Evolutionary conservation across 2,329 filamentous ascomycete species (phyloP), one percentile per base, ranked within the genome.

Genomic region (Parastagonospora nodorum): DNA sequence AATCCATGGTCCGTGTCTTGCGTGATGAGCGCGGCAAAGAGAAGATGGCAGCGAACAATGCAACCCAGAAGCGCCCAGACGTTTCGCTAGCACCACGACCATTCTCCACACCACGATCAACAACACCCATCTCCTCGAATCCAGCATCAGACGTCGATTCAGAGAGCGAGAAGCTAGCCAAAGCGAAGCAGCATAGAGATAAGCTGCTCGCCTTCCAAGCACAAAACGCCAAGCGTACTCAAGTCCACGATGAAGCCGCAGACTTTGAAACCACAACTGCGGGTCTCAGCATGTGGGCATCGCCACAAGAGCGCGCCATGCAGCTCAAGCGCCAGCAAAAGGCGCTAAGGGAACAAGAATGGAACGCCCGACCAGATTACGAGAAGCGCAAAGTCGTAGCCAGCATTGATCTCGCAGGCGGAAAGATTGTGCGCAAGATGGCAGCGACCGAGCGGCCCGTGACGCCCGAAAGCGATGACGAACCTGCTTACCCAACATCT

Each of bases 311-410:
- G 72, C 82, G 92, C 36, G 92, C 92, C 1, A 80, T 86, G 58
- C 90, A 94, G 70, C 77, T 96, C 50, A 95, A 93, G 74, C 83
- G 86, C 50, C 92, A 96, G 74, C 92, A 96, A 74, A 90, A 89
- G 69, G 78, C 92, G 3, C 75, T 96, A 60, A 80, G 90, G 5
- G 90, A 96, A 74, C 87, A 94, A 80, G 90, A 96, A 65, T 95
- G 92, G 86, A 89, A 88, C 60, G 87, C 88, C 4, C 80, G 84
- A 44, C 91, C 92, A 0, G 92, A 95, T 55, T 96, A 92, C 73
- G 92, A 97, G 77, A 96, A 93, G 81, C 83, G 90, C 51, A 85
- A 83, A 62, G 87, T 94, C 53, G 88, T 97, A 1, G 83, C 95
- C 59, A 93, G 89, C 66, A 89, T 96, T 53, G 91, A 96, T 69